Evolutionary conservation across 345 rosid genomes (phyloP), one percentile per base, ranked within the genome.

Genomic region (Reutealis trisperma): DNA sequence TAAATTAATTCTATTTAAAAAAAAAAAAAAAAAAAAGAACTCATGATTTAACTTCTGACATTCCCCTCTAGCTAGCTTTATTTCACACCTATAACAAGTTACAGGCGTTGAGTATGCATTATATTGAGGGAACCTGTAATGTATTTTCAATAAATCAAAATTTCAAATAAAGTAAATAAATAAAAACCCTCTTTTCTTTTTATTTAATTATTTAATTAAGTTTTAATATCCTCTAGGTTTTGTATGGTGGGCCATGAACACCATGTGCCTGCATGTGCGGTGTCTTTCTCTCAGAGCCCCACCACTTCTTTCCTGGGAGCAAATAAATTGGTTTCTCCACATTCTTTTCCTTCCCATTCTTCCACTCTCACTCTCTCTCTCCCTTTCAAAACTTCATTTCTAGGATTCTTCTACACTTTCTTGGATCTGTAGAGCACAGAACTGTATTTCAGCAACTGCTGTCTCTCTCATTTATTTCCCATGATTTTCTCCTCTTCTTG

Each of bases 241-340:
- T 83, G 78, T 73, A 76, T 60, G 77, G 91, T 84, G 91, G 93
- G 90, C 67, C 90, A 86, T 67, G 21, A 6, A 51, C 66, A n/a
- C 89, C 98, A 94, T 94, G 98, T 94, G 98, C 96, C 27, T 81
- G 93, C 98, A 94, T 94, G 98, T 94, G 98, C 90, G 80, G 84
- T 90, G 94, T 92, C 94, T 90, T 80, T 88, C 91, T 90, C 93
- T 71, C 24, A 21, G 19, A 73, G 90, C 80, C 93, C 94, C 96
- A 88, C 92, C 88, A 72, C 81, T 76, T 60, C 77, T 85, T 82
- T 77, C 84, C 83, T 84, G 84, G 51, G 83, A 78, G 83, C 84
- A 82, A 88, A 83, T 89, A 90, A 87, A 87, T 88, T 90, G 55
- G 72, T 73, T 83, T 61, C 81, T 78, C 61, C 88, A 76, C 86